Evolutionary conservation across 306 rosid species (phyloP), one percentile per base, ranked within the genome.

Genomic region (Sechiopsis laciniata): DNA sequence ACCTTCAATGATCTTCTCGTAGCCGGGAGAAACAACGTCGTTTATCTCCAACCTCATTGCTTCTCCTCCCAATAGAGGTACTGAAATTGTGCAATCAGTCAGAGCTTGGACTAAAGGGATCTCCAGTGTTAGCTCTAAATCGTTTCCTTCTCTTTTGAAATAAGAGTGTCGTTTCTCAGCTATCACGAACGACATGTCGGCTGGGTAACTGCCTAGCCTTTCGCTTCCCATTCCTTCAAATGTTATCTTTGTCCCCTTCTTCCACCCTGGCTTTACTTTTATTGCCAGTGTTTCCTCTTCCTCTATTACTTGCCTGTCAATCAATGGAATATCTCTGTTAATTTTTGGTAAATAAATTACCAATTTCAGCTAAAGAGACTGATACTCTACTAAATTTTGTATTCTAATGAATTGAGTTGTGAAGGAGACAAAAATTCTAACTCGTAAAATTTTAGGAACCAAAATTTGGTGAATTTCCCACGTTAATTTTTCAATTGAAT

Each of bases 191-290:
- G 79, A 45, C 32, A 89, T 63, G 76, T 87, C 99, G 1, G 86
- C 95, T 54, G 82, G 75, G 73, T 53, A 75, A 46, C 73, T 19
- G 58, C 54, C 88, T 0, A 78, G 78, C 37, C 75, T 86, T 67
- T 80, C 92, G 20, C 83, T 88, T 42, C 91, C 99, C 83, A 79
- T 84, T 57, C 96, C 96, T 84, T 84, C 89, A 10, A 91, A 94
- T 83, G 81, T 91, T 22, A 94, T 84, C 80, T 75, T 89, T 14
- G 99, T 94, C 46, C 99, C 96, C 65, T 84, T 85, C 60, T 5
- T 91, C 97, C 99, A 94, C 73, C 99, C 97, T 0, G 99, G 97
- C 72, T 89, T 74, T 42, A 94, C 92, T 55, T 86, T 71, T 79
- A 91, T 88, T 0, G 87, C 85, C 24, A 91, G 7, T 54, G 75